Base-by-base conservation (phyloP, 2,329 filamentous ascomycete species). In the Penicillium sp. region DNA sequence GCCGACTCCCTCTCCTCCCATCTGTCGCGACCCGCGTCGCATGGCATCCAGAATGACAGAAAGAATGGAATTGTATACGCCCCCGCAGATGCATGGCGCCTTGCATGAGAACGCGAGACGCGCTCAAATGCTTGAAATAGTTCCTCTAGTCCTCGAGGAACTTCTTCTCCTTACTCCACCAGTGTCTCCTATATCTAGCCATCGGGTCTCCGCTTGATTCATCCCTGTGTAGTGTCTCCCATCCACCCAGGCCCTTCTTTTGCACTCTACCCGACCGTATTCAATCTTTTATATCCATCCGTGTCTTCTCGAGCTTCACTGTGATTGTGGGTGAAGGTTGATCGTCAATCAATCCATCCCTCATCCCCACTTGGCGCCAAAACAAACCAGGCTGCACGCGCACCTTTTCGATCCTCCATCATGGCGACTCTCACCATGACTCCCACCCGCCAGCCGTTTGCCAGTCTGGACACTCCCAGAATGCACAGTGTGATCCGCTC, bases 361-460 rank as follows among this genome's bases (percentile, higher is more conserved):
- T n/a, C 25, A 27, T 13, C 50, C 55, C 54, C 54, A 56, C 54
- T 53, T 53, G 40, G 51, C 44, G 47, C 44, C 50, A 51, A 50
- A 54, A 53, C 51, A 55, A 55, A 51, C 33, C 27, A 22, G 18
- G 18, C 45, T 23, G 25, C 17, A 34, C 41, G 32, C 28, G 15
- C 37, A 26, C 25, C 12, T 25, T 15, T 33, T 30, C 30, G 22
- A 23, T 25, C 31, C 14, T 41, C 31, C 46, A 45, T 14, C 34
- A 64, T 63, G 59, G 57, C 56, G 18, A 50, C 60, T 33, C 52
- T 64, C 46, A 60, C 59, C 30, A 61, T 64, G 57, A 55, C 59
- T 40, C 48, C 55, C 37, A 51, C 57, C 14, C 59, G 61, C 15
- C 59, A 60, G 40, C 61, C 60, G 8, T 64, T 64, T 42, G 60